phyloP scores from a whole-genome alignment of 1,284 basidiomycete genomes.

The Sporisorium exsertum region DNA sequence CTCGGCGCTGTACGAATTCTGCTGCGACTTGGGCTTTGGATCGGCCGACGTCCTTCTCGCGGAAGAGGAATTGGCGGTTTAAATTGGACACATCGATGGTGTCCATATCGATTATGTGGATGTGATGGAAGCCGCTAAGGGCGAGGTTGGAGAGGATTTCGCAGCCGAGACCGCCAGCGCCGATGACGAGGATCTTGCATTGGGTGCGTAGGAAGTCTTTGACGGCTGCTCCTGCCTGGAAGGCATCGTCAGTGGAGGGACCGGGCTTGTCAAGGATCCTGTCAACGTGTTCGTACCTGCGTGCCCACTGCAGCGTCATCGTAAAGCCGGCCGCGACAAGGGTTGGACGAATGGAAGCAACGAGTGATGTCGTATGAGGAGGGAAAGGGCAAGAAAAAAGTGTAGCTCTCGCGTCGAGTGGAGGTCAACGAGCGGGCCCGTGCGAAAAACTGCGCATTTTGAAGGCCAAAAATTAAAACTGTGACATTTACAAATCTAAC shows the following conservation, averaged over 20 bases:
- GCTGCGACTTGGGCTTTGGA: slow-evolving; percentile 94
- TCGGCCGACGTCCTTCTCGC: slow-evolving; percentile 89
- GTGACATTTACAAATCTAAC: background rate
- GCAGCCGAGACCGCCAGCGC: slow-evolving; percentile 66
- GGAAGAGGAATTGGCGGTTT: slow-evolving; percentile 97
- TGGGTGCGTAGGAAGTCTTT: slow-evolving; percentile 85
- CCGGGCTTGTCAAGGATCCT: slow-evolving; percentile 84
- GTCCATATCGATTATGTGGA: slow-evolving; percentile 99
- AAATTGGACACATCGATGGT: slow-evolving; percentile 99
- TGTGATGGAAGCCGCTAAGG: slow-evolving; percentile 89
- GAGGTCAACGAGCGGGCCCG: slow-evolving; percentile 3
- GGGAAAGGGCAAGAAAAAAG: background rate
- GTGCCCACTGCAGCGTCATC: slow-evolving; percentile 20
- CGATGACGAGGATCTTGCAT: slow-evolving; percentile 95
- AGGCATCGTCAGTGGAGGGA: slow-evolving; percentile 56
- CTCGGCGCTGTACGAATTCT: slow-evolving; percentile 84
- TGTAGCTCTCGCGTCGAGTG: slow-evolving; percentile 8
- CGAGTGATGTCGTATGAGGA: background rate
- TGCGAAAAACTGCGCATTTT: background rate
- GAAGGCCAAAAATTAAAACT: background rate
- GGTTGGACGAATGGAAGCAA: background rate
- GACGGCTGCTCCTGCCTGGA: slow-evolving; percentile 72
- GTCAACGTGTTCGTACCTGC: slow-evolving; percentile 60
- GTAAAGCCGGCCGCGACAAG: background rate
- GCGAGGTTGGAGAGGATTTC: slow-evolving; percentile 67